Percentiles rank a stretch among this genome's conserved stretches.
These are phyloP conservation scores for Apiospora rasikravindrae DNA, from an alignment of 2,329 filamentous ascomycete genomes.

Conservation along the genomic window DNA sequence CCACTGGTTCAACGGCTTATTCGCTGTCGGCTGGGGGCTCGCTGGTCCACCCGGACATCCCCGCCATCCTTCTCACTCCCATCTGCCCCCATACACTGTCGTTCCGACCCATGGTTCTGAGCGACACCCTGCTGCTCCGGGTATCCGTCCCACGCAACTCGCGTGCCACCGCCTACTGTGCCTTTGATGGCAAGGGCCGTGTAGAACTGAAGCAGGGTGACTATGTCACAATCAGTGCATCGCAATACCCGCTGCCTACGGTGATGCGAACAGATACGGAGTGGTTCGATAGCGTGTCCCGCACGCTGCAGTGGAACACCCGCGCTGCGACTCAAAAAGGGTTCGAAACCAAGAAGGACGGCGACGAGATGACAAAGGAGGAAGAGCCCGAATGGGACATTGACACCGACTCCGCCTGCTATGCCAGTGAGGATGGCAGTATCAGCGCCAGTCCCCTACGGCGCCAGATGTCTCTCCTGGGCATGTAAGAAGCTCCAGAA, in stretches of 20 bases:
- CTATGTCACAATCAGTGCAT: conserved; percentile 94
- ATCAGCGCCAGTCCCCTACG: conserved; percentile 70
- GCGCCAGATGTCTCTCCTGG: conserved; percentile 75
- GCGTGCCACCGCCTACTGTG: conserved; percentile 92
- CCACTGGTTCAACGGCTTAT: conserved; percentile 93
- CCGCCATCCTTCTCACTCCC: conserved; percentile 92
- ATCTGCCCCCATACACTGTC: conserved; percentile 97
- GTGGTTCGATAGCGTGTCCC: conserved; percentile 95
- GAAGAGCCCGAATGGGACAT: conserved; percentile 84
- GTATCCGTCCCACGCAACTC: conserved; percentile 85
- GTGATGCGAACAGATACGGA: conserved; percentile 88
- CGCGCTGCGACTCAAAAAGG: conserved; percentile 90
- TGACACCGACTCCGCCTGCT: conserved; percentile 80
- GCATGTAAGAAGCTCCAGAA: conserved; percentile 51
- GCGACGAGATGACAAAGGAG: conserved; percentile 59
- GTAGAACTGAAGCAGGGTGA: conserved; percentile 93
- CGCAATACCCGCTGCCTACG: conserved; percentile 95
- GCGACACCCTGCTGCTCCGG: conserved; percentile 89
- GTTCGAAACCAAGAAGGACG: conserved; percentile 63
- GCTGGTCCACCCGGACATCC: conserved; percentile 94
- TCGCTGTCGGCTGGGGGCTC: conserved; percentile 94
- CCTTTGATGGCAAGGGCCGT: conserved; percentile 96
- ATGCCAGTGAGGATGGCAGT: conserved; percentile 75
- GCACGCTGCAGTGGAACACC: conserved; percentile 94
- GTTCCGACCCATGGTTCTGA: conserved; percentile 97